Evolutionary conservation across 306 rosid genomes (phyloP).

Genomic region (Vigna nakashimae): DNA sequence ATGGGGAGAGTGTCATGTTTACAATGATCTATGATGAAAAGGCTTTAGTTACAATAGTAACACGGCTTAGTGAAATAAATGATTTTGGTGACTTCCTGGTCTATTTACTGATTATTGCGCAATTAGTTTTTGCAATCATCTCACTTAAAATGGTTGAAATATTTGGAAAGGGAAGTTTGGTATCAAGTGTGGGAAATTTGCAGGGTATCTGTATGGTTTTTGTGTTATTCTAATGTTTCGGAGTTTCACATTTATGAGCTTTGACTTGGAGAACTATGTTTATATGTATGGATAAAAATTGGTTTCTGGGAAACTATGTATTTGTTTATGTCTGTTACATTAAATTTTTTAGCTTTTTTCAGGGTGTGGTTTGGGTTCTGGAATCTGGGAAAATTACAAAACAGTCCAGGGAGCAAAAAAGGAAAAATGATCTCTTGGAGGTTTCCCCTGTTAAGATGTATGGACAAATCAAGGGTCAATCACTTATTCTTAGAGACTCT

Average conservation of each 20-base stretch:
- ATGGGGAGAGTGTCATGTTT: not conserved
- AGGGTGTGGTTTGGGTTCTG: constrained; percentile 92
- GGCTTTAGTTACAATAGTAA: not conserved
- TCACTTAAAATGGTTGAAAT: not conserved
- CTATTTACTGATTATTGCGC: not conserved
- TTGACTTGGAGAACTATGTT: not conserved
- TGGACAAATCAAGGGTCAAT: constrained; percentile 66
- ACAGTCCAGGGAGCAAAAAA: constrained; percentile 57
- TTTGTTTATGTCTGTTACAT: not conserved
- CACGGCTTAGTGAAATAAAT: not conserved
- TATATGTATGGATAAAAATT: not conserved
- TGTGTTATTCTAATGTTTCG: not conserved
- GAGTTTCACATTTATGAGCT: not conserved
- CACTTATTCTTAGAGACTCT: constrained; percentile 56
- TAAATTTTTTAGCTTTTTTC: constrained; percentile 38
- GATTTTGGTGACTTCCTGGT: not conserved
- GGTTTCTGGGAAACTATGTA: not conserved
- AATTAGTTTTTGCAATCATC: constrained; percentile 7
- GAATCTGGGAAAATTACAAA: constrained; percentile 63
- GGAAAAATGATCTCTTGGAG: constrained; percentile 65
- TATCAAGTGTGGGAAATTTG: not conserved
- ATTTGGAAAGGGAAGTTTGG: not conserved
- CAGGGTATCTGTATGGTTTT: not conserved
- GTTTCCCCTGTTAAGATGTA: constrained; percentile 73
- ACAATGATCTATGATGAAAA: not conserved